Evolutionary conservation across 306 rosid genomes (phyloP).

Genomic region (Cucurbita ficifolia): DNA sequence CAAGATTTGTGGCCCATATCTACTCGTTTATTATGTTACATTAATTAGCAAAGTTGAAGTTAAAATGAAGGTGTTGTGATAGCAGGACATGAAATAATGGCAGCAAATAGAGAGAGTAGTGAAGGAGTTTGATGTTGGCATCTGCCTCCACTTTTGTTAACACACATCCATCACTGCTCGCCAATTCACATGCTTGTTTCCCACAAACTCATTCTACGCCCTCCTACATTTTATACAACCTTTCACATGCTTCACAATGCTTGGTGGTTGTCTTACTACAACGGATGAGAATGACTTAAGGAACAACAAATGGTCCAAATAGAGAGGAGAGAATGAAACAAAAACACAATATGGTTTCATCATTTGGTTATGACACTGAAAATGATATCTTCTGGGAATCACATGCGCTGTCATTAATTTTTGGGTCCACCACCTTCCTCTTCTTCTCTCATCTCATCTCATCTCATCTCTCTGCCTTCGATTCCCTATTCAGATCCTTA

Average conservation of each 20-base stretch:
- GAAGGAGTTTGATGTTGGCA: background rate
- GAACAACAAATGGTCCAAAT: background rate
- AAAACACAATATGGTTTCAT: background rate
- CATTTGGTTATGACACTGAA: background rate
- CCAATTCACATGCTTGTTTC: slow-evolving; percentile 2
- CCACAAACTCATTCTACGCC: background rate
- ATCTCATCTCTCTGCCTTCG: background rate
- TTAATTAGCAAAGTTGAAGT: background rate
- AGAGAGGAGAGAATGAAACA: background rate
- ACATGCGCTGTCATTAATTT: background rate
- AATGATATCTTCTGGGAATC: slow-evolving; percentile 1
- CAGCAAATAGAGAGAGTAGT: background rate
- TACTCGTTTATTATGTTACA: background rate
- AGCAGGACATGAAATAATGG: background rate
- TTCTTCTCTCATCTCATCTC: slow-evolving; percentile 1
- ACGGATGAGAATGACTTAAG: background rate
- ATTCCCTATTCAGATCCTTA: background rate
- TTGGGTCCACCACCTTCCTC: background rate
- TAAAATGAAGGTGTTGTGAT: background rate
- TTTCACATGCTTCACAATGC: too few relatives aligned
- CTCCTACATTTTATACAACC: too few relatives aligned
- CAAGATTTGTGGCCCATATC: background rate
- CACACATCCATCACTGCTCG: background rate
- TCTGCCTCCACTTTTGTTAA: background rate
- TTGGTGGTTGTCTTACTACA: too few relatives aligned